Conservation (phyloP, 1,139 yeast species). For the Sugiyamaella pinicola region DNA sequence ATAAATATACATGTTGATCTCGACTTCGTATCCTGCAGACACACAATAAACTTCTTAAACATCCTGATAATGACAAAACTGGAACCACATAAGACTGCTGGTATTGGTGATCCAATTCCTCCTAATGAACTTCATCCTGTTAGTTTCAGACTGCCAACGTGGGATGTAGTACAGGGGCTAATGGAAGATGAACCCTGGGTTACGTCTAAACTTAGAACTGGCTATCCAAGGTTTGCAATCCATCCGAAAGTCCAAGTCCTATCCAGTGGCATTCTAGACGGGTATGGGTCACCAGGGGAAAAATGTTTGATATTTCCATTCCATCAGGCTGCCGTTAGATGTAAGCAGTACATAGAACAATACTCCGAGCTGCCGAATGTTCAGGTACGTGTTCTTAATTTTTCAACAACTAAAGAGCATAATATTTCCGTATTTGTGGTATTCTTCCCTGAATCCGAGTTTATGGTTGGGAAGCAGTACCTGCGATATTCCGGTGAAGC, state of each 20-base stretch:
- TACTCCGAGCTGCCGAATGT: conserved; percentile 50
- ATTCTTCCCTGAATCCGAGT: conserved; percentile 63
- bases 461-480: conserved; percentile 71
- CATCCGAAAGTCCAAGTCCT: conserved; percentile 67
- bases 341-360: conserved; percentile 70
- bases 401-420: conserved; percentile 34
- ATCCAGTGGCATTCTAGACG: conserved; percentile 40
- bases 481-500: conserved; percentile 99
- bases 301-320: conserved; percentile 74
- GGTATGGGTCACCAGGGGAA: conserved; percentile 79
- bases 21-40: neutral
- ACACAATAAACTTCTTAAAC: neutral
- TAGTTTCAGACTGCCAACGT: conserved; percentile 88
- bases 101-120: conserved; percentile 84
- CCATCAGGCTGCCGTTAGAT: conserved; percentile 77
- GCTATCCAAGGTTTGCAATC: conserved; percentile 83
- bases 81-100: conserved; percentile 32
- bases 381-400: conserved; percentile 49
- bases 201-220: conserved; percentile 72
- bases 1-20: neutral
- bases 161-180: conserved; percentile 90
- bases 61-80: neutral
- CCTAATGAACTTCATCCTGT: conserved; percentile 89
- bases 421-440: conserved; percentile 68
- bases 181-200: conserved; percentile 91